Base-by-base conservation (phyloP, 192 early-diverging fungal genomes). In the Podila epicladia region DNA sequence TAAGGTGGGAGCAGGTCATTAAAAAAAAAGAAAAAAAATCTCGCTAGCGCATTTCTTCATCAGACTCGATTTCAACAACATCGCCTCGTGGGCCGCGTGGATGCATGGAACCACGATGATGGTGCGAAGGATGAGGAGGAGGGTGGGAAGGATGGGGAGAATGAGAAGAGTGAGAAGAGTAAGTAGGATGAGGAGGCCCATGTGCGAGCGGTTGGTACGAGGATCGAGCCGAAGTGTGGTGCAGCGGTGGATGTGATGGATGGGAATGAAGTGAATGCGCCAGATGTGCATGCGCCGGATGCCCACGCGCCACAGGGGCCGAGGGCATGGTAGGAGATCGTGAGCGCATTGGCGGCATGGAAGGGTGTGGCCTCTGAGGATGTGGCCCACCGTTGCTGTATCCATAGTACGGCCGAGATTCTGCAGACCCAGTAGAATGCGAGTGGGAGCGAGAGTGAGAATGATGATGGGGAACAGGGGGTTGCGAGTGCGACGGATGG, bases 121-220 rank as follows among this genome's bases (percentile, higher is more conserved):
- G 62, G 24, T 11, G 77, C 57, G 9, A 28, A 60, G 38, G 72
- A 67, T 32, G 69, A 75, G 0, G 65, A 79, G 17, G 29, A 65
- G 53, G 57, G 55, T 32, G 66, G 53, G 7, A 64, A 28, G 35
- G 63, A 35, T 66, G 72, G 7, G 58, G 17, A 2, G 53, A 64
- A 1, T 48, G 32, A 22, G 31, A 65, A 7, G 72, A 50, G 48
- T 50, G 64, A 65, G 64, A 48, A 15, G 64, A 50, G 0, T 38
- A 38, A 53, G 41, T 17, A 28, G 64, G 45, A 50, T 24, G 26
- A 12, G 29, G 48, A 12, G 19, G 48, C 32, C 64, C 48, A 31
- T 65, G 45, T n/a, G 41, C 41, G 11, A 31, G 64, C 4, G 17
- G 29, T 24, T 17, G 59, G 29, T 31, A 31, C 26, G n/a, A 31